Evolutionary conservation across 441 rosid genomes (phyloP), one percentile per base, ranked within the genome.

Genomic region (Croton setiger): DNA sequence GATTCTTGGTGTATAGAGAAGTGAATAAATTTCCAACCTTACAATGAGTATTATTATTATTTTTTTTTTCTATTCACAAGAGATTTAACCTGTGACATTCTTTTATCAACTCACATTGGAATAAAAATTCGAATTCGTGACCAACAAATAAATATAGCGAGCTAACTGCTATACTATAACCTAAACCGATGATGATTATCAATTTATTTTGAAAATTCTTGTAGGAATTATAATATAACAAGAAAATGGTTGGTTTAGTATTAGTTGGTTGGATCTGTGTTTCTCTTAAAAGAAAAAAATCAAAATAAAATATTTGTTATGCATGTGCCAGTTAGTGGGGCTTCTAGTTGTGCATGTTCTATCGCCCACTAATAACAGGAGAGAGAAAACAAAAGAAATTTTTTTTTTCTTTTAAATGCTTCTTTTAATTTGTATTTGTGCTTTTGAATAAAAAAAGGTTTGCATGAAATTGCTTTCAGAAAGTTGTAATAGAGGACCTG

Each of bases 301-400:
- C 47, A 36, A 7, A 14, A 63, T 17, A 60, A 62, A 47, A 72
- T 10, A 23, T 23, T 39, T 70, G 57, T 70, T 66, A 45, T 44
- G 78, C 93, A 92, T 87, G 94, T 88, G 93, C 84, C 68, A 56
- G 78, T 72, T 78, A 79, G 94, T 88, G 86, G 88, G 81, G 81
- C 81, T 84, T 92, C 84, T 91, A 88, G 88, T 95, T 86, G 86
- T 85, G 85, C 88, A 82, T 74, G 75, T 73, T 75, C 76, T 67
- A 81, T 84, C 86, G 87, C 80, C 85, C 81, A 76, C 67, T 73
- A 75, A 74, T 66, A 63, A 73, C 31, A 27, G 31, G 31, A 66
- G 58, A 63, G 71, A 20, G 21, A 18, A 64, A 51, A 49, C 1
- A 64, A 72, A 76, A 60, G 52, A 76, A 57, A 14, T 56, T 66